Percentiles rank a stretch among this genome's conserved stretches.
Evolutionary conservation across 257 asterid species (phyloP).

Genomic region (Knoxia roxburghii): DNA sequence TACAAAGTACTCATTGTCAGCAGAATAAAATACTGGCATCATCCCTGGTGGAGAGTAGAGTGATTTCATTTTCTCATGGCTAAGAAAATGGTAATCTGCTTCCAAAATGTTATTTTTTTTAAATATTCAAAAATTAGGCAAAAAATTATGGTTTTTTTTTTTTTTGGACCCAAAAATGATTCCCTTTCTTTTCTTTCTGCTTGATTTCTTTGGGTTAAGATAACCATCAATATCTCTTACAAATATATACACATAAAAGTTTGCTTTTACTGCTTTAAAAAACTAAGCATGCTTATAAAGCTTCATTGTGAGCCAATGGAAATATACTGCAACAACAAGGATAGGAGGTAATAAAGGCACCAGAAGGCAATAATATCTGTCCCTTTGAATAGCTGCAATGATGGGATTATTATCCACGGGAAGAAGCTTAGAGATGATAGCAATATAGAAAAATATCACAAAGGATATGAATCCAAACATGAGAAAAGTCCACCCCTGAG

Average conservation of each 20-base stretch:
- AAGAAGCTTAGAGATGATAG: constrained; percentile 21
- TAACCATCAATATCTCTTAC: no score
- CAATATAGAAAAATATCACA: constrained; percentile 15
- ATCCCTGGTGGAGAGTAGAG: no score
- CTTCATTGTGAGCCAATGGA: constrained; percentile 74
- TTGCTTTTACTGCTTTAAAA: neutral
- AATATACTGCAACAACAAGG: constrained; percentile 50
- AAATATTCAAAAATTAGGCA: no score
- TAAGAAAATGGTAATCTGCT: no score
- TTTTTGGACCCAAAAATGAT: no score
- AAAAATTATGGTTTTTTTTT: no score
- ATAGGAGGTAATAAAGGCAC: constrained; percentile 61
- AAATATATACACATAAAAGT: no score
- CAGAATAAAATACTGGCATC: no score
- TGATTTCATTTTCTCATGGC: no score
- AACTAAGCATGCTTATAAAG: constrained; percentile 70
- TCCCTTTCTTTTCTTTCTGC: no score
- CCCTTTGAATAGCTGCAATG: constrained; percentile 20
- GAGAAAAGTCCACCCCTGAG: constrained; percentile 19
- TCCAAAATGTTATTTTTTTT: no score
- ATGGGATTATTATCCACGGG: constrained; percentile 14
- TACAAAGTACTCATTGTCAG: constrained; percentile 40
- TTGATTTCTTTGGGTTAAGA: no score
- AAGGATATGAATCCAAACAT: constrained; percentile 18
- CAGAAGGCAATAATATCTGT: constrained; percentile 73